A percentile compares a stretch with the other conserved stretches of the same genome.
Conservation (phyloP, 129 eudicot species). For the Calendula officinalis region DNA sequence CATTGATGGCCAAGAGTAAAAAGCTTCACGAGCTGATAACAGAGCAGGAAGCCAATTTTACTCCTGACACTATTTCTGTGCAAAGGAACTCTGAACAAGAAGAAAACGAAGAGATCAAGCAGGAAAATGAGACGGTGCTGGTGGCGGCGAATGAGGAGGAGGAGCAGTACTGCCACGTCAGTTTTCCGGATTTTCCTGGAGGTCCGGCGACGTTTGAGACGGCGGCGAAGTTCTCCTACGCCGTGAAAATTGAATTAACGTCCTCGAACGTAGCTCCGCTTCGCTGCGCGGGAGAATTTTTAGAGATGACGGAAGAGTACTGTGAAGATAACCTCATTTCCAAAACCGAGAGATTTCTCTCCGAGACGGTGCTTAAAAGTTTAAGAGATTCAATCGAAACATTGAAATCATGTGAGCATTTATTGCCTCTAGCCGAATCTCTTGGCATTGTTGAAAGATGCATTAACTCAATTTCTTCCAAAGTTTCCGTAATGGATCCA, state of each 20-base stretch:
- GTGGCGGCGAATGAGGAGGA: constrained; percentile 9
- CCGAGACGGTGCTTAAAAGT: constrained; percentile 58
- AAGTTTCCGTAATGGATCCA: constrained; percentile 61
- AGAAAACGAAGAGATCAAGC: constrained; percentile 36
- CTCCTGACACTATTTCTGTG: constrained; percentile 5
- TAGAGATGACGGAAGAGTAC: constrained; percentile 83
- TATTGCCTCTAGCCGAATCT: constrained; percentile 62
- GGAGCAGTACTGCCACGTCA: constrained; percentile 39
- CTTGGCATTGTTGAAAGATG: constrained; percentile 72
- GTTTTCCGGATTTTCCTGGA: constrained; percentile 80
- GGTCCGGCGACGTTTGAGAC: constrained; percentile 81
- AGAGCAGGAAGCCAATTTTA: constrained; percentile 53
- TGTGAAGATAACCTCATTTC: constrained; percentile 72
- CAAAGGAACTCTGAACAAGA: constrained; percentile 27
- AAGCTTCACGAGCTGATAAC: constrained; percentile 82
- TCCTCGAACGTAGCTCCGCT: constrained; percentile 70
- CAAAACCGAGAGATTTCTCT: constrained; percentile 60
- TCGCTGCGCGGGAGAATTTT: constrained; percentile 80
- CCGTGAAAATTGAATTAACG: constrained; percentile 72
- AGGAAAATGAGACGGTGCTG: constrained; percentile 13
- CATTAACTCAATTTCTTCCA: constrained; percentile 54
- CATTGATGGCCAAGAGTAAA: constrained; percentile 81
- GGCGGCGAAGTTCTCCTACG: constrained; percentile 89
- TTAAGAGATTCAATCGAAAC: constrained; percentile 52
- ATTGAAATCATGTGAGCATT: constrained; percentile 56